Evolutionary conservation across 257 asterid genomes (phyloP), one percentile per base, ranked within the genome.

Genomic region (Datura wrightii): DNA sequence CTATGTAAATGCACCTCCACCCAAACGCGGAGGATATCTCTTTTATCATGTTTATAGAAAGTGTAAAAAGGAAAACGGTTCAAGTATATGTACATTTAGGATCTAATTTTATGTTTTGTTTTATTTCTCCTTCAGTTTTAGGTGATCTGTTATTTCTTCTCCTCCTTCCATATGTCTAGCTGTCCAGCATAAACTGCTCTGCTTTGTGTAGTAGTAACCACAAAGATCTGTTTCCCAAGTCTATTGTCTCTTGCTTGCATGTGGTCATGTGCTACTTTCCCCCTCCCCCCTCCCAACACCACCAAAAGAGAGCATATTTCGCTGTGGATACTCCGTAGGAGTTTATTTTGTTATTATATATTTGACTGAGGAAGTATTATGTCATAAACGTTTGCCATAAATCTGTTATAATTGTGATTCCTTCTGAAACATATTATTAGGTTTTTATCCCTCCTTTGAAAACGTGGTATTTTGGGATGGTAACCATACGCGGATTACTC

Each of bases 401-500:
- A 78, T 78, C 48, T 78, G 82, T 31, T 52, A 52, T 78, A 78
- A 34, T 78, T 78, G 46, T 14, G 60, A 50, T 78, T 78, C 46
- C 82, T 52, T 52, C 46, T 78, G 48, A 52, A 31, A 31, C 82
- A 7, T 52, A 3, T 31, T 76, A 46, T 50, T 52, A 78, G 13
- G 31, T 78, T 14, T 78, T 78, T 34, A 50, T 78, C 15, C 24
- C 63, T 78, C 82, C 63, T 31, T 31, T 24, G 31, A 31, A 76
- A 52, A 52, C 5, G 5, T 31, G 82, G 13, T 70, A 44, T 52
- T 78, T 5, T 52, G 46, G 14, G 63, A 34, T 78, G 60, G 39
- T 78, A 78, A 14, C 62, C 13, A 78, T 52, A 78, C 34, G 31
- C 4, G 8, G 63, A 78, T 78, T 14, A 2, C 42, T 14, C 16